phyloP scores from a whole-genome alignment of 2,329 filamentous ascomycete species.

The Proliferodiscus dingleyae region DNA sequence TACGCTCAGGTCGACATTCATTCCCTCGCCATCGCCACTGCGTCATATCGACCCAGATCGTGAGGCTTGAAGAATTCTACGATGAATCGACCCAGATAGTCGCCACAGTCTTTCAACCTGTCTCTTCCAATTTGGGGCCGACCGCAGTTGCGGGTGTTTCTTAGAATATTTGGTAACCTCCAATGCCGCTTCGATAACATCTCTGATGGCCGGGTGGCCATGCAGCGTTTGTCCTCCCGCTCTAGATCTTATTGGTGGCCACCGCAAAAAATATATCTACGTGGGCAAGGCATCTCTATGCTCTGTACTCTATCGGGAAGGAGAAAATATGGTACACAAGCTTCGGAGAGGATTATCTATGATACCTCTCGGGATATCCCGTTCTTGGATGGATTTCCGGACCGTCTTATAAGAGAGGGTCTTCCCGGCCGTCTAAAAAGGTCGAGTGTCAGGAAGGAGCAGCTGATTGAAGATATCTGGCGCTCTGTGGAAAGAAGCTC shows the following conservation, averaged over 20 bases:
- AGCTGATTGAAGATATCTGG: not conserved
- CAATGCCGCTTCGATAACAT: constrained; percentile 38
- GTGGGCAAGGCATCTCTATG: not conserved
- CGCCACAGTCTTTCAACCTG: constrained; percentile 38
- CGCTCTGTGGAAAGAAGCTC: no score
- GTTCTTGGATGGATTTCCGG: constrained; percentile 9
- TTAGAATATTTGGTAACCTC: constrained; percentile 37
- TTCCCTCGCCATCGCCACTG: no score
- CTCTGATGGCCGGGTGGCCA: constrained; percentile 39
- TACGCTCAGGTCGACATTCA: no score
- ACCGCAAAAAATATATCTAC: constrained; percentile 16
- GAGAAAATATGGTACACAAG: constrained; percentile 7
- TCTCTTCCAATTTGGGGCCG: constrained; percentile 36
- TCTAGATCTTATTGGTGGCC: constrained; percentile 27
- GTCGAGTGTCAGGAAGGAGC: not conserved
- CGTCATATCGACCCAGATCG: constrained; percentile 9
- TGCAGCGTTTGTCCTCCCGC: constrained; percentile 13
- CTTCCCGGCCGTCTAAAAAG: constrained; percentile 10
- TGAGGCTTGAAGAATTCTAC: constrained; percentile 28
- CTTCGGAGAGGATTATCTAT: not conserved
- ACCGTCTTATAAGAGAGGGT: constrained; percentile 9
- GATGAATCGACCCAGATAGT: constrained; percentile 29
- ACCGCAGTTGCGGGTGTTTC: constrained; percentile 40
- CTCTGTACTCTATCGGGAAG: not conserved
- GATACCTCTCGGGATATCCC: constrained; percentile 8